Evolutionary conservation across 768 basidiomycete species (phyloP).

Genomic region (Auriscalpium microsporum): DNA sequence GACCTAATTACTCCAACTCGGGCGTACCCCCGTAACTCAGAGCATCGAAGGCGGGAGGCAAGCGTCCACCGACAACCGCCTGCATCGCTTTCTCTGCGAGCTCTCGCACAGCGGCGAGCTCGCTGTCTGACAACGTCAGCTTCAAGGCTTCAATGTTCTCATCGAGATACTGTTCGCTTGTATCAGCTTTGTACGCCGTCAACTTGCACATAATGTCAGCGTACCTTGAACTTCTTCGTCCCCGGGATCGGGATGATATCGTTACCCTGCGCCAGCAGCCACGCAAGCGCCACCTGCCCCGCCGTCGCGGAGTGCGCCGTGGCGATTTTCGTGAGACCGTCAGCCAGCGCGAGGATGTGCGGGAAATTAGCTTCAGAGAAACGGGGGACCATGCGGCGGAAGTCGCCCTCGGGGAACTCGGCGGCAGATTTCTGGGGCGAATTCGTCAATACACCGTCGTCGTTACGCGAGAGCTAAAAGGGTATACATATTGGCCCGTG

Average conservation of each 20-base stretch:
- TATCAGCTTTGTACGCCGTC: background rate
- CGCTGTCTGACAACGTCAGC: too few species aligned
- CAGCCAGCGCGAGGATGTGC: constrained; percentile 31
- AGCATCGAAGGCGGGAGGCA: too few species aligned
- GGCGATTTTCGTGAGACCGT: constrained; percentile 26
- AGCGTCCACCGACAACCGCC: too few species aligned
- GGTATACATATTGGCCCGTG: constrained; percentile 21
- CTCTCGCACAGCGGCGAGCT: too few species aligned
- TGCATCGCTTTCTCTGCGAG: too few species aligned
- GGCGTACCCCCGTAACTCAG: too few species aligned
- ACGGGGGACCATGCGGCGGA: constrained; percentile 17
- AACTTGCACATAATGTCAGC: background rate
- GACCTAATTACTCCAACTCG: too few species aligned
- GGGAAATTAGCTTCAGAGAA: constrained; percentile 35
- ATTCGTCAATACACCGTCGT: background rate
- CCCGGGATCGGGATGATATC: constrained; percentile 17
- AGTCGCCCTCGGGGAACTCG: constrained; percentile 24
- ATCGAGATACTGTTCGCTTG: constrained; percentile 27
- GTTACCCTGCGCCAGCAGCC: constrained; percentile 28
- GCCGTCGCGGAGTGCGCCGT: constrained; percentile 26
- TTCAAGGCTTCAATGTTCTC: constrained; percentile 34
- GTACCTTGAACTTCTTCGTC: constrained; percentile 26
- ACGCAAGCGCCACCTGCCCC: constrained; percentile 34
- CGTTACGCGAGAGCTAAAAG: background rate
- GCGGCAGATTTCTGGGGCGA: constrained; percentile 20